phyloP scores from a whole-genome alignment of 176 grass and related monocot genomes.

The Cenchrus americanus region DNA sequence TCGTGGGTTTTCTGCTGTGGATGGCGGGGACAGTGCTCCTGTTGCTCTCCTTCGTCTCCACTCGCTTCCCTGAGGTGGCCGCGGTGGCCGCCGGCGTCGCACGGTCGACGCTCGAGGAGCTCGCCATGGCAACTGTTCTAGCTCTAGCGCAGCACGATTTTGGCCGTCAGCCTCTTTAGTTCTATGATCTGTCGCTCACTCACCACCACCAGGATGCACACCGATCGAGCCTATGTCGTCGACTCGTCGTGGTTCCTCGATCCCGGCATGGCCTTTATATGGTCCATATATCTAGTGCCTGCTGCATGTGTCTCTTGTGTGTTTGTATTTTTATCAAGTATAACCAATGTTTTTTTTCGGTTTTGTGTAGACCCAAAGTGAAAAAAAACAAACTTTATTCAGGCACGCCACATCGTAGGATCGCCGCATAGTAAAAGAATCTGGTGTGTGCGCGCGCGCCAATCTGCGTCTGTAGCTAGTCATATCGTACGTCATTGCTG shows the following conservation, averaged over 20 bases:
- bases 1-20: slow-evolving; percentile 4
- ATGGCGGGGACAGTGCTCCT: not conserved
- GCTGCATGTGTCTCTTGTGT: too few relatives aligned
- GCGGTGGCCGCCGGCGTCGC: not conserved
- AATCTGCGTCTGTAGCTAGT: too few relatives aligned
- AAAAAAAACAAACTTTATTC: not conserved
- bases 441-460: not conserved
- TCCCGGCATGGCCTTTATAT: too few relatives aligned
- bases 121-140: not conserved
- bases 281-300: too few relatives aligned
- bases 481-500: too few relatives aligned
- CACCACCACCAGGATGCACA: too few relatives aligned
- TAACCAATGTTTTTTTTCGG: not conserved
- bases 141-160: not conserved
- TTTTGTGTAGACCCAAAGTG: not conserved
- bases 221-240: too few relatives aligned
- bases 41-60: not conserved
- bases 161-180: too few relatives aligned
- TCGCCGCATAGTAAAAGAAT: not conserved
- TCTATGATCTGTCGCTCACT: too few relatives aligned
- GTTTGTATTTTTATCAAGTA: too few relatives aligned
- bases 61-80: not conserved
- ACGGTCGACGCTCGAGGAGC: not conserved
- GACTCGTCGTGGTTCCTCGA: too few relatives aligned
- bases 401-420: not conserved